Conservation (phyloP, 2,329 filamentous ascomycete species). For the Xylaria sp. region DNA sequence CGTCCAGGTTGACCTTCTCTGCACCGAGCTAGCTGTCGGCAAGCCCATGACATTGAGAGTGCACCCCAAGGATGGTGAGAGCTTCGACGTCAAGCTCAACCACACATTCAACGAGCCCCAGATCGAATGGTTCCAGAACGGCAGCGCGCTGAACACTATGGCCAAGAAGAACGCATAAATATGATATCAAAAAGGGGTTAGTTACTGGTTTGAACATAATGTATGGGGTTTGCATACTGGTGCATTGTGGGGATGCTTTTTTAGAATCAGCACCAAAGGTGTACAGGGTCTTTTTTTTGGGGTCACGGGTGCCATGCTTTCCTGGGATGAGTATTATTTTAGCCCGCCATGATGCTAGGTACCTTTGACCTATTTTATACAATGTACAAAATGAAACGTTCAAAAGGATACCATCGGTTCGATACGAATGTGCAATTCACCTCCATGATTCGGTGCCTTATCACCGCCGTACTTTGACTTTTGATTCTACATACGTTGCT, state of each 20-base stretch:
- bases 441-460: no score
- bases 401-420: constrained; percentile 26
- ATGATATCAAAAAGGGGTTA: constrained; percentile 26
- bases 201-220: constrained; percentile 27
- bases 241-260: constrained; percentile 43
- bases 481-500: no score
- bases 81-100: constrained; percentile 81
- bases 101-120: constrained; percentile 99
- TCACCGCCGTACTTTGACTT: no score
- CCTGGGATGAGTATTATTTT: constrained; percentile 38
- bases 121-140: constrained; percentile 99
- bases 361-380: constrained; percentile 38
- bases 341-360: constrained; percentile 36
- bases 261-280: constrained; percentile 40
- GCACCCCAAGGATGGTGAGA: constrained; percentile 83
- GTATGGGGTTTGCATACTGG: constrained; percentile 33
- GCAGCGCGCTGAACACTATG: constrained; percentile 98
- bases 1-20: constrained; percentile 74
- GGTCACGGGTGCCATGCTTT: constrained; percentile 40
- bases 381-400: constrained; percentile 47
- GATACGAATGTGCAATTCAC: background rate
- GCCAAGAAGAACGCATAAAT: constrained; percentile 65
- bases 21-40: constrained; percentile 88
- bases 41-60: constrained; percentile 91
- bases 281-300: constrained; percentile 39